Percentiles rank a stretch among this genome's conserved stretches.
phyloP scores from a whole-genome alignment of 2,329 filamentous ascomycete genomes.

The Knufia petricola region DNA sequence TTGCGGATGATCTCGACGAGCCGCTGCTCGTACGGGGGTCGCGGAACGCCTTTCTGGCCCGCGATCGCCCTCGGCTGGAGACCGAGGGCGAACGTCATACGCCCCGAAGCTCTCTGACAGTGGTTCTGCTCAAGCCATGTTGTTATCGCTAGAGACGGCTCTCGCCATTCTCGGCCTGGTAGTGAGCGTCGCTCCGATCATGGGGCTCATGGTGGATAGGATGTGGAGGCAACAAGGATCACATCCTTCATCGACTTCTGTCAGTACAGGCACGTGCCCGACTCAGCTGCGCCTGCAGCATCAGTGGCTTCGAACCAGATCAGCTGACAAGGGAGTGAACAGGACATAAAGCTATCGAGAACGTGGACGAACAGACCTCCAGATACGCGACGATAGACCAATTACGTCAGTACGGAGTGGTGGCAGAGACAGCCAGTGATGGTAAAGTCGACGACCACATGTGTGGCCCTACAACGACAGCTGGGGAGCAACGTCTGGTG shows the following conservation, averaged over 20 bases:
- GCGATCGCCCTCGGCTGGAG: background rate
- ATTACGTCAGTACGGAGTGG: no score
- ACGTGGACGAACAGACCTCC: background rate
- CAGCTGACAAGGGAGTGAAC: background rate
- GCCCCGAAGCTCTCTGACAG: background rate
- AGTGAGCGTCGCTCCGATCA: background rate
- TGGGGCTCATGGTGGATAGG: constrained; percentile 1
- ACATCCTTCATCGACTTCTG: background rate
- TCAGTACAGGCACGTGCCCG: background rate
- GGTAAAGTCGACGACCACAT: background rate
- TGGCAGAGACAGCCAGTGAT: constrained; percentile 1
- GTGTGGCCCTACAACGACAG: constrained; percentile 1
- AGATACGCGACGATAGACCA: no score
- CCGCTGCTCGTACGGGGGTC: constrained; percentile 3
- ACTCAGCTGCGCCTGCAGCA: background rate
- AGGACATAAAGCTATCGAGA: background rate
- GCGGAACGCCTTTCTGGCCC: background rate
- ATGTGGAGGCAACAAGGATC: background rate
- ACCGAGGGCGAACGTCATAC: background rate
- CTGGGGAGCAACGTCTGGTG: background rate
- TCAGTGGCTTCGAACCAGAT: background rate
- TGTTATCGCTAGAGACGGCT: background rate
- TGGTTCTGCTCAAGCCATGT: background rate
- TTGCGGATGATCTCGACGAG: background rate
- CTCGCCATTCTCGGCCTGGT: constrained; percentile 1